phyloP scores from a whole-genome alignment of 1,284 basidiomycete genomes.

The Thelephora terrestris region DNA sequence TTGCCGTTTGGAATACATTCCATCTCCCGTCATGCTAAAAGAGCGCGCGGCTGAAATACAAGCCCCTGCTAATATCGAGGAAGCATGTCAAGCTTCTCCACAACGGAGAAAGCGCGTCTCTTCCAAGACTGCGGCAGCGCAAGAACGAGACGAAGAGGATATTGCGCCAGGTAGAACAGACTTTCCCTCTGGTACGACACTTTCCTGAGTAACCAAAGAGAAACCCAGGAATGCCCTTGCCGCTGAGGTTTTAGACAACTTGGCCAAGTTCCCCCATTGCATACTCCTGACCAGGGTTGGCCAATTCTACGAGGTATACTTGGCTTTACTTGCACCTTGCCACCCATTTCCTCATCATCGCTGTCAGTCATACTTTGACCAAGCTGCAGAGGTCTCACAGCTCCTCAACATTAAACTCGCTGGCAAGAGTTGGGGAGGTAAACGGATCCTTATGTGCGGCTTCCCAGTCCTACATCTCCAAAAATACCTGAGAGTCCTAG shows the following conservation, averaged over 20 bases:
- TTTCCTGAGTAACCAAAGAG: not conserved
- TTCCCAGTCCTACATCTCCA: conserved; percentile 83
- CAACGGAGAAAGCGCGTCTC: too few species aligned
- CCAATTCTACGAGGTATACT: conserved; percentile 82
- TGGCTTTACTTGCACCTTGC: conserved; percentile 1
- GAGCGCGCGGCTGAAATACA: not conserved
- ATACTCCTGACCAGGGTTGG: conserved; percentile 86
- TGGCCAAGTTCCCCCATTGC: conserved; percentile 76
- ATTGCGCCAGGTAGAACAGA: not conserved
- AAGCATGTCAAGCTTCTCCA: too few species aligned
- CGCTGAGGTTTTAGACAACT: conserved; percentile 60
- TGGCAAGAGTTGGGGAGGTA: conserved; percentile 58
- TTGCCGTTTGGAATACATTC: too few species aligned
- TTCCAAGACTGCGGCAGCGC: not conserved
- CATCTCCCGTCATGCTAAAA: not conserved
- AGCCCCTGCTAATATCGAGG: too few species aligned
- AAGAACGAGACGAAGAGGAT: not conserved
- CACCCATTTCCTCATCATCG: conserved; percentile 4
- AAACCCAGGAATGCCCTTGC: conserved; percentile 50
- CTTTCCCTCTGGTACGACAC: not conserved
- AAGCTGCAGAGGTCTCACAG: conserved; percentile 69
- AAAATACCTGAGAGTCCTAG: conserved; percentile 78
- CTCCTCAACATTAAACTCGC: conserved; percentile 79
- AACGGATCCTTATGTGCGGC: conserved; percentile 73
- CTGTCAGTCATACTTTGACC: conserved; percentile 83